Conservation (phyloP, 2,329 filamentous ascomycete species). For the Curvularia eragrostidis region DNA sequence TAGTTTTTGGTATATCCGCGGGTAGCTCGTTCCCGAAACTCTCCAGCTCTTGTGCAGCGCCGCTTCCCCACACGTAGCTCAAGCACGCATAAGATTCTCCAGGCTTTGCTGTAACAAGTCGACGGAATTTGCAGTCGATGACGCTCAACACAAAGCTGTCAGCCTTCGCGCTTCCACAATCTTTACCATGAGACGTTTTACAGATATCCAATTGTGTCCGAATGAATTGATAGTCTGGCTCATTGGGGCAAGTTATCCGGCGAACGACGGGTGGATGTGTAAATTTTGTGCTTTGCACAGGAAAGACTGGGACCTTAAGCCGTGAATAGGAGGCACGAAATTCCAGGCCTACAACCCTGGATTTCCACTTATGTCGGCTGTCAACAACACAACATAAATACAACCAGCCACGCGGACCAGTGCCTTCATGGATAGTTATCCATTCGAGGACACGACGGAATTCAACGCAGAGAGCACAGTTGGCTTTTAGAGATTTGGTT, state of each 20-base stretch:
- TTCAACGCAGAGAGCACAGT: background rate
- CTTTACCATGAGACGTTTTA: background rate
- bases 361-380: background rate
- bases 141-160: background rate
- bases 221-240: background rate
- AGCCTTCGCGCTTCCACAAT: background rate
- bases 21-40: background rate
- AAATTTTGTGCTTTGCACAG: background rate
- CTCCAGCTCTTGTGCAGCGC: background rate
- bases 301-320: background rate
- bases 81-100: background rate
- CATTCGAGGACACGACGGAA: background rate
- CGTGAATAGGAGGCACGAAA: background rate
- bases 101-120: background rate
- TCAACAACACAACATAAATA: background rate
- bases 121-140: background rate
- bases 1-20: background rate
- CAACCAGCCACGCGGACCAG: no score
- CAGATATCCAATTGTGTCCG: background rate
- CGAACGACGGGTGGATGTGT: background rate
- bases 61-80: conserved; percentile 7
- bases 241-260: background rate
- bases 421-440: no score
- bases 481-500: background rate
- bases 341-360: background rate